Conservation (phyloP, 192 early-diverging fungal species). For the Chytriomyces confervae region DNA sequence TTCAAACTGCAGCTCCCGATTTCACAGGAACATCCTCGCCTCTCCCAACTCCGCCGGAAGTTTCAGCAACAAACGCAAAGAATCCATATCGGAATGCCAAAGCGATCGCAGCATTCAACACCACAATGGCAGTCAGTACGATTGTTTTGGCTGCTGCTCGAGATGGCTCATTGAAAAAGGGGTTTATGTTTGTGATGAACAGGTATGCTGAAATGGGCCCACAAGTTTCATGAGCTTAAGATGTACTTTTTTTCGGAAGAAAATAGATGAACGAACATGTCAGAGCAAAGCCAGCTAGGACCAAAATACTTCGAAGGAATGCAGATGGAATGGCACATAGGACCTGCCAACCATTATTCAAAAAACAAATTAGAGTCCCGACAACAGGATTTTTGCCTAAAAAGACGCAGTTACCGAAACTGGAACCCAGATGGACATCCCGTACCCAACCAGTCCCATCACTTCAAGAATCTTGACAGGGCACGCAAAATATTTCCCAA, state of each 20-base stretch:
- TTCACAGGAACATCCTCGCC: not conserved
- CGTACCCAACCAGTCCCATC: slow-evolving; percentile 89
- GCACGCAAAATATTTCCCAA: slow-evolving; percentile 84
- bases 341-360: slow-evolving; percentile 51
- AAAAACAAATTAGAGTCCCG: not conserved
- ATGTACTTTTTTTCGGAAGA: not conserved
- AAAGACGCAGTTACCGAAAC: slow-evolving; percentile 65
- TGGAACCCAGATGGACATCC: slow-evolving; percentile 91
- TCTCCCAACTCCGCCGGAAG: not conserved
- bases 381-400: not conserved
- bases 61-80: slow-evolving; percentile 64
- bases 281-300: slow-evolving; percentile 73
- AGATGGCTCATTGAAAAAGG: slow-evolving; percentile 29
- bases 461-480: slow-evolving; percentile 83
- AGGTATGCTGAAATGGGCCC: slow-evolving; percentile 33
- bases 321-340: slow-evolving; percentile 84
- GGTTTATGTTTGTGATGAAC: slow-evolving; percentile 44
- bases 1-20: not conserved
- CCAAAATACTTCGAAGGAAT: slow-evolving; percentile 81
- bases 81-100: slow-evolving; percentile 86
- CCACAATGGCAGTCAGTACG: slow-evolving; percentile 40
- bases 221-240: not conserved
- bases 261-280: slow-evolving; percentile 60
- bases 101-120: slow-evolving; percentile 42
- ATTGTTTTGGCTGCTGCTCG: slow-evolving; percentile 34